These are phyloP conservation scores for Blastocystis sp. DNA, from an alignment of 352 stramenopile genomes.

Conservation along the genomic window DNA sequence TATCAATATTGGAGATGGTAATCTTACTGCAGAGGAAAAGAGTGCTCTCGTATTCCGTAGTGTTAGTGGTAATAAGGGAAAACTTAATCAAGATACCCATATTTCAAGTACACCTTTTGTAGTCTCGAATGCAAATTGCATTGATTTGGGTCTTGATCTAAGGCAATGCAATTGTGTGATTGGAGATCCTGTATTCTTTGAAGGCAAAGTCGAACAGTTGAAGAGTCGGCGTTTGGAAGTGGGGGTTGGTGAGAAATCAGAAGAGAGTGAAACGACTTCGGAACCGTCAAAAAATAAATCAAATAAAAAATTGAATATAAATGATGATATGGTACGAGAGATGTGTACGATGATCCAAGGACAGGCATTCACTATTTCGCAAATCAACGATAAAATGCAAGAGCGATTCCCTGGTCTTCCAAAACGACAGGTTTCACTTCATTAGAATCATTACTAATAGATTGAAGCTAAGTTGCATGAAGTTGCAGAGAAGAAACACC, in stretches of 20 bases:
- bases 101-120: conserved; percentile 23
- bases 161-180: background rate
- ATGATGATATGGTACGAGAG: background rate
- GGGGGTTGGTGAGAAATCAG: background rate
- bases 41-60: conserved; percentile 55
- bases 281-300: background rate
- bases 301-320: conserved; percentile 33
- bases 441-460: background rate
- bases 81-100: background rate
- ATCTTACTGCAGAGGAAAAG: conserved; percentile 40
- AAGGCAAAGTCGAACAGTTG: background rate
- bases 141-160: background rate
- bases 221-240: background rate
- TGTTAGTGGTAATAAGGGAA: conserved; percentile 57
- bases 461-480: conserved; percentile 49
- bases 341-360: conserved; percentile 4
- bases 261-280: background rate
- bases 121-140: background rate
- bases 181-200: conserved; percentile 36
- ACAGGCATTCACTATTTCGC: conserved; percentile 19
- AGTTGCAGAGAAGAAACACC: conserved; percentile 48
- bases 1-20: conserved; percentile 38
- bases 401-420: conserved; percentile 42
- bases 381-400: conserved; percentile 54
- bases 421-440: conserved; percentile 15